Base-by-base conservation (phyloP, 2,329 filamentous ascomycete genomes). In the Raffaelea deltoideospora region DNA sequence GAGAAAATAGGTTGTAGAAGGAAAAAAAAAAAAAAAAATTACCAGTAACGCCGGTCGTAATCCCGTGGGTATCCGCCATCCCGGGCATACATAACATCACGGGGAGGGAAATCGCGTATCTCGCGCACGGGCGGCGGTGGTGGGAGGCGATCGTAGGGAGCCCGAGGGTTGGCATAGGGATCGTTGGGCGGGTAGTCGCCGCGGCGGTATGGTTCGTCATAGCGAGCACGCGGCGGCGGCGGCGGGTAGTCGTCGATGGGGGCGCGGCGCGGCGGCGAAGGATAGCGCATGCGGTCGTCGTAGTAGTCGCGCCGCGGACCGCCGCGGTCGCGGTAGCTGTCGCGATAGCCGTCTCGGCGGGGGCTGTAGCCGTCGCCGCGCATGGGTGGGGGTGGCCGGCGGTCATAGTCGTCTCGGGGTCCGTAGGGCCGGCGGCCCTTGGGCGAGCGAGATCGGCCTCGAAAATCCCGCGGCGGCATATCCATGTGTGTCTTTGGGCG, bases 321-420 rank as follows among this genome's bases (percentile, higher is more conserved):
- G 10, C 26, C 88, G 50, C 87, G 78, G 52, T 92, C 85, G 54
- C 88, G 86, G 59, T 94, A 94, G 45, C 81, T 77, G 43, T 81
- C 77, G 34, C 69, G 73, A 46, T 67, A 69, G 17, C 37, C 65
- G 14, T 65, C 66, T 17, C 81, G 76, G 45, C 80, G 79, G 43
- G 86, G 87, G 57, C 81, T 92, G 57, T 92, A 94, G 41, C 79
- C 94, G 41, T 78, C 83, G 48, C 84, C 40, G 1, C 42, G 40
- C 28, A 30, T 38, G 41, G 76, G 75, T 42, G 83, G 80, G 31
- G 65, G 65, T 3, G 79, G 79, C 50, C 88, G 84, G 49, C 85
- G 79, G 45, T 87, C 80, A 55, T 90, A 87, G 50, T 90, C 82
- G 52, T 88, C 83, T 43, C 70, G 64, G 27, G 76, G 72, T 40